These are phyloP conservation scores for Fusarium piperis DNA, from an alignment of 2,329 filamentous ascomycete genomes.

Conservation along the genomic window DNA sequence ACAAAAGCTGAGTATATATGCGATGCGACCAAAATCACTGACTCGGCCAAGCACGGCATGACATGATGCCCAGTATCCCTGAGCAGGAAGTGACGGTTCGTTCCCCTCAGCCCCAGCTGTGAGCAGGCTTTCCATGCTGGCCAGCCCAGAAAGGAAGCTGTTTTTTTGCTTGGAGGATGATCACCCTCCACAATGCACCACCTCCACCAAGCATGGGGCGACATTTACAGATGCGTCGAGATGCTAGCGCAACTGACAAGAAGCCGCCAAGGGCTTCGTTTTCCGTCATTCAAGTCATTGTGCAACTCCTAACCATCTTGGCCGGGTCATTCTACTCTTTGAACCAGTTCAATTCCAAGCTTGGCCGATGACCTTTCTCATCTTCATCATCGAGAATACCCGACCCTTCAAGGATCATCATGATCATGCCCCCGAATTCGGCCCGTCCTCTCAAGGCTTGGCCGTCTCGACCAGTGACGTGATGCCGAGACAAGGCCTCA, in stretches of 20 bases:
- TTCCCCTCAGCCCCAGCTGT: neutral
- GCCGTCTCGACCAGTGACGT: conserved; percentile 18
- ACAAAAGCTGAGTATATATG: conserved; percentile 7
- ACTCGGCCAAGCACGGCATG: conserved; percentile 28
- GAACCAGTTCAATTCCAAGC: neutral
- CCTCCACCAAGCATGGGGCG: neutral
- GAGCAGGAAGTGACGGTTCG: neutral
- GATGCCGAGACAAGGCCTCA: conserved; percentile 5
- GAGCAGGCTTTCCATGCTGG: conserved; percentile 22
- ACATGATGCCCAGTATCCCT: conserved; percentile 14
- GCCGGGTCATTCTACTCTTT: neutral
- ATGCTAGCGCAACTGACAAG: neutral
- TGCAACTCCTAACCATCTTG: neutral
- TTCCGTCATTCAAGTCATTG: neutral
- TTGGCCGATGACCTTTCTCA: neutral
- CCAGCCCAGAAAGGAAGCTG: conserved; percentile 27
- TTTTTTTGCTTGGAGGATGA: conserved; percentile 17
- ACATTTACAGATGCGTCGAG: neutral
- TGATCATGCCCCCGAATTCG: conserved; percentile 4
- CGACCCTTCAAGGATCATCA: neutral
- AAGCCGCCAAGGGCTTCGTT: neutral
- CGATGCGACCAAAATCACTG: neutral
- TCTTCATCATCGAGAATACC: neutral
- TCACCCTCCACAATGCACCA: conserved; percentile 6
- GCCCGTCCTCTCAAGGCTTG: neutral